phyloP scores from a whole-genome alignment of 2,329 filamentous ascomycete species.

The Cladosporium oxysporum region DNA sequence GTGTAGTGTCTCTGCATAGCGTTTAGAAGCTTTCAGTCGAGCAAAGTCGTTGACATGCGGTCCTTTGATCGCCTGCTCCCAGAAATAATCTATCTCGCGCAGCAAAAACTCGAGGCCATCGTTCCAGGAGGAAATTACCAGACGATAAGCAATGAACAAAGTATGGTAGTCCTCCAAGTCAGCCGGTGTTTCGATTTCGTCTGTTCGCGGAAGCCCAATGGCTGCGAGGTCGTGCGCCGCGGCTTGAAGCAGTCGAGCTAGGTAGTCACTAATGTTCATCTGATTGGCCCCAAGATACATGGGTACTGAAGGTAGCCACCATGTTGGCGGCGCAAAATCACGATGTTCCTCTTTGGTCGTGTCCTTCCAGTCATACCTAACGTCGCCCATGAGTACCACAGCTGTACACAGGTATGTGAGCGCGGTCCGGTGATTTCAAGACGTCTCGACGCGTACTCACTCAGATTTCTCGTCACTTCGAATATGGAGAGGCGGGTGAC shows the following conservation, averaged over 20 bases:
- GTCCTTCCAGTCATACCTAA: neutral
- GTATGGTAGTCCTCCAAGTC: neutral
- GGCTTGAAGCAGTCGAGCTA: neutral
- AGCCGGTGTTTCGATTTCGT: neutral
- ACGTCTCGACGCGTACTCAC: neutral
- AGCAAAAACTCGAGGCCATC: neutral
- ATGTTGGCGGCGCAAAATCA: neutral
- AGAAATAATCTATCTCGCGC: neutral
- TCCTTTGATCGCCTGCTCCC: neutral
- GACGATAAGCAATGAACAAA: neutral
- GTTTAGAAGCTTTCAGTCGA: neutral
- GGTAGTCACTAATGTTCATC: neutral
- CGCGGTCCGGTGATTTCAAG: neutral
- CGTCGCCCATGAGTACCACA: neutral
- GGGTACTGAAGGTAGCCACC: neutral
- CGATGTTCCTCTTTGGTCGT: neutral
- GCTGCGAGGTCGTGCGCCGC: neutral
- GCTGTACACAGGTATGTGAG: neutral
- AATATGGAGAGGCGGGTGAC: neutral
- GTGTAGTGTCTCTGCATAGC: neutral
- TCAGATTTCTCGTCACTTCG: neutral
- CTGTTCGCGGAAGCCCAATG: neutral
- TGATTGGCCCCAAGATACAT: neutral
- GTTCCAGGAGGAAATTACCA: neutral
- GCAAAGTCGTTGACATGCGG: neutral